Evolutionary conservation across 2,329 filamentous ascomycete species (phyloP), one percentile per base, ranked within the genome.

Genomic region (Aspergillus pseudotamarii): DNA sequence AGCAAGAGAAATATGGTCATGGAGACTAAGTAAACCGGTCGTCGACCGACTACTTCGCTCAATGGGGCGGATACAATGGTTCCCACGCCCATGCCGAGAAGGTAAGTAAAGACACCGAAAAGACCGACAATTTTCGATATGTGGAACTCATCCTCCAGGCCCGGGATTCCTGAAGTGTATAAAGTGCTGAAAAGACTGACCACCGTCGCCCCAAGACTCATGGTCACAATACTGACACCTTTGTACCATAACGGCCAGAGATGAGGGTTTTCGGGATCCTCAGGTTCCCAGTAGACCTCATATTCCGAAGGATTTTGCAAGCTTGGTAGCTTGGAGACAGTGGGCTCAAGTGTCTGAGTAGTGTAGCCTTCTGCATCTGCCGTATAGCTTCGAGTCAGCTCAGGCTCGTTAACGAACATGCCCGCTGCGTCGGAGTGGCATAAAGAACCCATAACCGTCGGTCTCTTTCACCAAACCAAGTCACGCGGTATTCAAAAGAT

Each of bases 101-200:
- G 82, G 72, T 94, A 94, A 0, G 88, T 89, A 0, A 91, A 93
- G 54, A 94, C 82, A 6, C 91, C 91, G n/a, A 58, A 21, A 11
- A 63, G 53, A 6, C n/a, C 61, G 11, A 63, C 57, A 3, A 63
- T 50, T 46, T 66, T 66, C 2, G 63, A 62, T 30, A 69, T 55
- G 16, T 59, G 38, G 30, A 69, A 67, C 9, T 67, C 63, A 4
- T 68, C 58, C 51, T 68, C 23, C 16, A 69, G 41, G 0, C 66
- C 66, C 11, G 63, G 66, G 51, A 68, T 67, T 1, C 60, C 61
- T 6, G 63, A 66, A 21, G 68, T 67, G 41, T 68, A 69, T 5
- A 64, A 19, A 5, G 68, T 69, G 57, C 68, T 70, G 58, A 41
- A 65, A 2, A 70, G 64, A 55, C 58, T 65, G 34, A 68, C 54